phyloP scores from a whole-genome alignment of 2,329 filamentous ascomycete species.

The Colletotrichum salicis region DNA sequence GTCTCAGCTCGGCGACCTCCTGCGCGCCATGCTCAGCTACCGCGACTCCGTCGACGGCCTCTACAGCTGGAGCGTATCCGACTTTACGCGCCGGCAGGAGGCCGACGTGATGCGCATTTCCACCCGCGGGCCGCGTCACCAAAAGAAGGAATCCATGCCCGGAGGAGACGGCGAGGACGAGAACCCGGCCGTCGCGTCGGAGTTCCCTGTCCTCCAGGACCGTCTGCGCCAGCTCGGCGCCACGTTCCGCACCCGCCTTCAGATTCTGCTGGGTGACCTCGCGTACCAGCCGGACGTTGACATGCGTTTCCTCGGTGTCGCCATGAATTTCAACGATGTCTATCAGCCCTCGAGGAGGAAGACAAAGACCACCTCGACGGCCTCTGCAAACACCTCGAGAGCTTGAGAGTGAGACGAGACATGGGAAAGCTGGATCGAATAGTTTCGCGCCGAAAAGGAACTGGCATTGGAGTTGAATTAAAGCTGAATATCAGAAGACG shows the following conservation, averaged over 20 bases:
- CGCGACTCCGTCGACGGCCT: slow-evolving; percentile 93
- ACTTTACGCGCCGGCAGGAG: slow-evolving; percentile 93
- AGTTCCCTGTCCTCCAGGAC: slow-evolving; percentile 79
- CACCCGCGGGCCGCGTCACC: slow-evolving; percentile 51
- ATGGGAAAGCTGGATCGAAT: not conserved
- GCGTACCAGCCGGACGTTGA: slow-evolving; percentile 94
- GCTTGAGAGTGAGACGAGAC: slow-evolving; percentile 6
- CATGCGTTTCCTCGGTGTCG: slow-evolving; percentile 93
- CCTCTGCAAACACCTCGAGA: slow-evolving; percentile 30
- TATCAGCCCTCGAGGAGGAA: slow-evolving; percentile 82
- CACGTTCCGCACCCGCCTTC: slow-evolving; percentile 82
- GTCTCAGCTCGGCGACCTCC: slow-evolving; percentile 87
- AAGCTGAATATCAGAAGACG: not conserved
- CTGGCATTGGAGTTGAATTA: not conserved
- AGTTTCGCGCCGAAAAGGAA: not conserved
- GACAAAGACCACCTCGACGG: slow-evolving; percentile 50
- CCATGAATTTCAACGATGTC: slow-evolving; percentile 99
- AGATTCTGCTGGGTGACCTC: slow-evolving; percentile 86
- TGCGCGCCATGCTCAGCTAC: slow-evolving; percentile 94
- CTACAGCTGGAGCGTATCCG: slow-evolving; percentile 93
- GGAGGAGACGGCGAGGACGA: slow-evolving; percentile 39
- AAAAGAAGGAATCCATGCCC: slow-evolving; percentile 30
- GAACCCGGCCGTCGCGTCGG: slow-evolving; percentile 59
- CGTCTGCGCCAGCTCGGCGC: slow-evolving; percentile 77
- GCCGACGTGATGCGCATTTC: slow-evolving; percentile 76